Conservation (phyloP, 176 grass and related monocot genomes). For the Carex littledalei region DNA sequence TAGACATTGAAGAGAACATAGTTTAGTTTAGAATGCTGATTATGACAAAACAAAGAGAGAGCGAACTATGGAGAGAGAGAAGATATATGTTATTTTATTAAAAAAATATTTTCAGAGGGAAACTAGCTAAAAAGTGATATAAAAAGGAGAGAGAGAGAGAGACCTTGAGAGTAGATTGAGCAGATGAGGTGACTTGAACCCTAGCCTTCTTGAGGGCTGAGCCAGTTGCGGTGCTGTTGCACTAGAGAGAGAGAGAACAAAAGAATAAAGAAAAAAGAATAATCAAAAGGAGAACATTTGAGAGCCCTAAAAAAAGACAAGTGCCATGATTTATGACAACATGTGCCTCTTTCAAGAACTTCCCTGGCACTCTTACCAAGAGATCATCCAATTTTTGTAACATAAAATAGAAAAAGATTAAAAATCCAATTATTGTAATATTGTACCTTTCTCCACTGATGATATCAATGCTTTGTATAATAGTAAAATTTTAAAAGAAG, state of each 20-base stretch:
- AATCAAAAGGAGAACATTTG: conserved; percentile 36
- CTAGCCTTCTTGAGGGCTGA: conserved; percentile 82
- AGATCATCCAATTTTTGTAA: conserved; percentile 37
- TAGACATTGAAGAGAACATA: not conserved
- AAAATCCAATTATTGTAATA: conserved; percentile 7
- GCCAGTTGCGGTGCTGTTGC: conserved; percentile 68
- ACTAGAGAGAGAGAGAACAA: conserved; percentile 58
- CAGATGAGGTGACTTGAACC: conserved; percentile 71
- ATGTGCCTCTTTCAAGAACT: conserved; percentile 44
- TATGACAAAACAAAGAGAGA: not conserved
- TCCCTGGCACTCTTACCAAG: conserved; percentile 47
- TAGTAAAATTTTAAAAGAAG: conserved; percentile 26
- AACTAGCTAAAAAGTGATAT: conserved; percentile 23
- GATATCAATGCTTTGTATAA: conserved; percentile 14
- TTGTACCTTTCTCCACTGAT: not conserved
- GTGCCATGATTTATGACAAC: conserved; percentile 33
- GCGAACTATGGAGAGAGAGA: not conserved
- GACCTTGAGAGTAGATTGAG: conserved; percentile 81
- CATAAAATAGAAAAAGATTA: conserved; percentile 14
- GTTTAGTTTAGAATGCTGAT: not conserved
- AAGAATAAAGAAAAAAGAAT: conserved; percentile 43
- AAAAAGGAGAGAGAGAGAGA: conserved; percentile 23
- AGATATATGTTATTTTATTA: not conserved
- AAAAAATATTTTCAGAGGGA: not conserved
- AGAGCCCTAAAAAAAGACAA: conserved; percentile 24